A percentile compares a stretch with the other conserved stretches of the same genome.
These are phyloP conservation scores for Penicillium angulare DNA, from an alignment of 495 filamentous ascomycete genomes.

Conservation along the genomic window DNA sequence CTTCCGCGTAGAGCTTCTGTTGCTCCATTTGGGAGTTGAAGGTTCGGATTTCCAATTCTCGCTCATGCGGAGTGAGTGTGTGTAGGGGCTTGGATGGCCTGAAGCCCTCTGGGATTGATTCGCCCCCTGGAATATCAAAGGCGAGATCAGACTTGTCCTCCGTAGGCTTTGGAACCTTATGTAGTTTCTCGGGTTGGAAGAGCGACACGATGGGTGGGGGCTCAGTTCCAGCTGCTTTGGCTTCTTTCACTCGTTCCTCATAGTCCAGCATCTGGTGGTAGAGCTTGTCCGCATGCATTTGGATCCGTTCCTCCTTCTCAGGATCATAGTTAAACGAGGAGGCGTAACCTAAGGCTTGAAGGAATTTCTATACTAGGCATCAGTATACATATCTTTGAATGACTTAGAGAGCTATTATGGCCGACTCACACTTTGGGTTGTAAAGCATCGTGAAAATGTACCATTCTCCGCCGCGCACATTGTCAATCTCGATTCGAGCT, in stretches of 20 bases:
- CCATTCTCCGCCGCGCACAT: conserved; percentile 73
- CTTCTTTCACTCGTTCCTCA: conserved; percentile 65
- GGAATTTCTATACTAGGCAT: conserved; percentile 61
- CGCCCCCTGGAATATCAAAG: conserved; percentile 37
- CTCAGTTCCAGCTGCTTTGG: conserved; percentile 57
- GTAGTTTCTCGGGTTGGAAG: conserved; percentile 35
- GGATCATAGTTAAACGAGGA: conserved; percentile 56
- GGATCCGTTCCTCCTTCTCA: conserved; percentile 81
- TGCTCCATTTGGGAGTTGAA: conserved; percentile 59
- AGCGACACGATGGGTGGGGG: conserved; percentile 39
- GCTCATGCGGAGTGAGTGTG: conserved; percentile 58
- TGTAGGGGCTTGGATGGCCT: conserved; percentile 55
- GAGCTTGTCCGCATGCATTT: conserved; percentile 90
- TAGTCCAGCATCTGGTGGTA: conserved; percentile 83
- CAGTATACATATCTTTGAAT: conserved; percentile 4
- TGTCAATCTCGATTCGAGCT: conserved; percentile 53
- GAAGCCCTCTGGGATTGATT: conserved; percentile 33
- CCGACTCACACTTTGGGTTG: conserved; percentile 67
- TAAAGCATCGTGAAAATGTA: conserved; percentile 76
- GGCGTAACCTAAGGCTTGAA: conserved; percentile 90
- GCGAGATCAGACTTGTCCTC: not conserved
- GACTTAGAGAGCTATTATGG: not conserved
- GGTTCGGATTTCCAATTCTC: conserved; percentile 64
- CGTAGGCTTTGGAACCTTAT: conserved; percentile 1
- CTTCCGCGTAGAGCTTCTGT: conserved; percentile 51